Percentiles rank a stretch among this genome's conserved stretches.
Conservation (phyloP, 257 asterid genomes). For the Knoxia roxburghii region DNA sequence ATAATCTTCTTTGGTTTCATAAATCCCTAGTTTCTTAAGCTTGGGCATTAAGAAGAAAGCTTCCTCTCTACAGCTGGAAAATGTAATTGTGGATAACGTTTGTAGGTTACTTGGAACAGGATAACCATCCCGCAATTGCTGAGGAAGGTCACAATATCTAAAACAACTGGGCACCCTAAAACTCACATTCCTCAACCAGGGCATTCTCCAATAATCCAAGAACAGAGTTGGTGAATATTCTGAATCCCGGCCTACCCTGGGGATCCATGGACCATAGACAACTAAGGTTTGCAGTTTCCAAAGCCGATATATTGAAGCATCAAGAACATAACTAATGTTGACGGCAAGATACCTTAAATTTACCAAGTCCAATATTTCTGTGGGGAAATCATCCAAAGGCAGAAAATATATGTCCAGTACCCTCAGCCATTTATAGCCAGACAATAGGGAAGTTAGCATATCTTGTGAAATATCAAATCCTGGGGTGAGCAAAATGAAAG, state of each 20-base stretch:
- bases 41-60: conserved; percentile 14
- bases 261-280: conserved; percentile 20
- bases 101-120: conserved; percentile 9
- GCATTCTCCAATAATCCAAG: conserved; percentile 17
- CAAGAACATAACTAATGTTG: conserved; percentile 11
- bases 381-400: conserved; percentile 10
- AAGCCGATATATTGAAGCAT: conserved; percentile 10
- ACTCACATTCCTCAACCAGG: conserved; percentile 23
- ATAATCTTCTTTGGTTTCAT: conserved; percentile 15
- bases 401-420: conserved; percentile 26
- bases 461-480: not conserved
- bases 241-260: not conserved
- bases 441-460: not conserved
- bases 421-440: conserved; percentile 24
- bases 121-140: not conserved
- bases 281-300: conserved; percentile 28
- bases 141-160: not conserved
- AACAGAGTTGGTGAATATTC: not conserved
- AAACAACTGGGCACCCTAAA: conserved; percentile 17
- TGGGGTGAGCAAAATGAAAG: not conserved
- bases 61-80: conserved; percentile 19
- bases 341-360: conserved; percentile 1
- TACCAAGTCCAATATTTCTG: not conserved
- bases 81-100: conserved; percentile 21
- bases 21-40: conserved; percentile 32